A percentile compares a stretch with the other conserved stretches of the same genome.
phyloP scores from a whole-genome alignment of 1,284 basidiomycete species.

The Leccinum fuscescens region DNA sequence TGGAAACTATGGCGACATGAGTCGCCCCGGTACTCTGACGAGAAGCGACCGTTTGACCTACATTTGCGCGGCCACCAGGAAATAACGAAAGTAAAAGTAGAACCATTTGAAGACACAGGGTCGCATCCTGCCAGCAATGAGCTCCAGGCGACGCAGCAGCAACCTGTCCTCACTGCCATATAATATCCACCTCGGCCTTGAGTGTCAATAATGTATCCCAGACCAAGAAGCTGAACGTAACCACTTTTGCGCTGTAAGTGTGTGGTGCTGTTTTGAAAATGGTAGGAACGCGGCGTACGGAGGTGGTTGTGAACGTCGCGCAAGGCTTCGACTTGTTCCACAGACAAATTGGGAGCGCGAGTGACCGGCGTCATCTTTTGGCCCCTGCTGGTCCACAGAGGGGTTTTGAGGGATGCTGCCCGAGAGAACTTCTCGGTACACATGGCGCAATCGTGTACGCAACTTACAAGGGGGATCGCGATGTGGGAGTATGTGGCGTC shows the following conservation, averaged over 20 bases:
- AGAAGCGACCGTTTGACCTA: conserved; percentile 2
- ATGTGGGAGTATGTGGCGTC: neutral
- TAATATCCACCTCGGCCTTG: neutral
- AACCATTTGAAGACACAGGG: conserved; percentile 17
- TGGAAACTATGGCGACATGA: conserved; percentile 10
- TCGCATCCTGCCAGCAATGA: conserved; percentile 15
- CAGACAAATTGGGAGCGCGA: neutral
- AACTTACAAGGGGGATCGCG: conserved; percentile 1
- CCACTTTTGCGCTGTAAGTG: conserved; percentile 11
- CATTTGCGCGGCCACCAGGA: conserved; percentile 15
- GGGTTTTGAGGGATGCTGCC: neutral
- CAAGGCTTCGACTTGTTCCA: neutral
- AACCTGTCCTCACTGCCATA: neutral
- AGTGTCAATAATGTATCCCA: neutral
- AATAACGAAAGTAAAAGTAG: conserved; percentile 25
- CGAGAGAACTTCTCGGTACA: neutral
- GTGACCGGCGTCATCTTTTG: neutral
- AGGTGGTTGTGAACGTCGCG: conserved; percentile 10
- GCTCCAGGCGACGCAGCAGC: neutral
- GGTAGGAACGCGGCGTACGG: conserved; percentile 4
- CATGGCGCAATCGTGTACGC: neutral
- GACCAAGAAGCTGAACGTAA: conserved; percentile 14
- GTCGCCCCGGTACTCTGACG: neutral
- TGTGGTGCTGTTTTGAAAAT: neutral
- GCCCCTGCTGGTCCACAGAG: neutral